Percentiles rank a stretch among this genome's conserved stretches.
Evolutionary conservation across 257 asterid species (phyloP).

Genomic region (Solanum microdontum): DNA sequence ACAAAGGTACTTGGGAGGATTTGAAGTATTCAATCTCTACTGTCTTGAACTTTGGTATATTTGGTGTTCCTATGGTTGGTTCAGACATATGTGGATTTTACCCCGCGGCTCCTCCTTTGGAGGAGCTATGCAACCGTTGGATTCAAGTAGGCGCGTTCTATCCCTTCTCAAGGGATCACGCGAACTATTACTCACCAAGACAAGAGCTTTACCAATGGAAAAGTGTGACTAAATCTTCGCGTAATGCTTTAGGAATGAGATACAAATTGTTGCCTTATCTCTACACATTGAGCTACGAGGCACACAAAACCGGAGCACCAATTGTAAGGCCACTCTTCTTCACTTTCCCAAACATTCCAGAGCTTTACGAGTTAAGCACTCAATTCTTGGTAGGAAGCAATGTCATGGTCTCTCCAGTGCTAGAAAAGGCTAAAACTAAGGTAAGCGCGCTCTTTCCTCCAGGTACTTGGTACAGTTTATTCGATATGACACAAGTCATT

Average conservation of each 20-base stretch:
- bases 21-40: conserved; percentile 71
- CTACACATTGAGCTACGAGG: conserved; percentile 74
- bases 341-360: conserved; percentile 42
- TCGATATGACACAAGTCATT: conserved; percentile 58
- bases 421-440: conserved; percentile 31
- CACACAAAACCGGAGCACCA: conserved; percentile 72
- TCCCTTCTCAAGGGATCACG: conserved; percentile 94
- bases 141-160: conserved; percentile 89
- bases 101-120: conserved; percentile 50
- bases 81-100: conserved; percentile 95
- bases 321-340: conserved; percentile 85
- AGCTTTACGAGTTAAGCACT: conserved; percentile 57
- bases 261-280: conserved; percentile 68
- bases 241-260: conserved; percentile 89
- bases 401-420: conserved; percentile 83
- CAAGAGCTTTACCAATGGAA: conserved; percentile 98
- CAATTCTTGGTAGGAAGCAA: conserved; percentile 78
- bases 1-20: conserved; percentile 88
- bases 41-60: conserved; percentile 70
- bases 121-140: conserved; percentile 98
- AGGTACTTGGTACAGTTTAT: conserved; percentile 74
- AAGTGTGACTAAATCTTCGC: conserved; percentile 74
- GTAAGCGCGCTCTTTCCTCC: conserved; percentile 62
- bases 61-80: conserved; percentile 97
- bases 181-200: conserved; percentile 75